Evolutionary conservation across 768 basidiomycete species (phyloP), one percentile per base, ranked within the genome.

Genomic region (Leucosporidium scottii): DNA sequence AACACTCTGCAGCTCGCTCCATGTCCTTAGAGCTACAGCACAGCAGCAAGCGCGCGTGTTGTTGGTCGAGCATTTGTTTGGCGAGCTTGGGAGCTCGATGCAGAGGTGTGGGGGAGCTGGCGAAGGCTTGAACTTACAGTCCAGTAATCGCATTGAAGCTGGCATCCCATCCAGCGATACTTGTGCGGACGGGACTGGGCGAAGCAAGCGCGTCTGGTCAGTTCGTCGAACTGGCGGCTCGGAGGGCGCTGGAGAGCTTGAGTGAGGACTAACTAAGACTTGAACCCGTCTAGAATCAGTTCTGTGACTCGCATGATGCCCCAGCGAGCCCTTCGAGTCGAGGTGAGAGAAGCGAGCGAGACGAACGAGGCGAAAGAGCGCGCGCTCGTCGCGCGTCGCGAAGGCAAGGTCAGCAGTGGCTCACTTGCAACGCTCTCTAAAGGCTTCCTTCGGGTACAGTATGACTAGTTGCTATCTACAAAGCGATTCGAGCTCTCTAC

Each of bases 241-340:
- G 53, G 3, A 6, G 7, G 23, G 25, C 54, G 17, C 28, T n/a
- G n/a, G n/a, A n/a, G n/a, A n/a, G n/a, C 53, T n/a, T 54, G n/a
- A 27, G 25, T 6, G 17, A 55, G n/a, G 27, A 55, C 39, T 49
- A 48, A 93, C 77, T 98, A 97, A 2, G 93, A 96, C 78, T 99
- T 98, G 83, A 98, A 98, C 55, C 94, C 93, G 79, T 98, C 94
- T 62, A 98, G 84, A 65, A 98, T 88, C 31, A 98, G 86, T 76
- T 98, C 94, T 77, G 94, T 91, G 72, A 96, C 93, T 72, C 92
- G 82, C 93, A 94, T 94, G 20, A 1, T 27, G 50, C 39, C 15
- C 39, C 13, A 17, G 8, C 2, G 39, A 44, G 39, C 39, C 39
- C 39, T 44, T 8, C 39, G 39, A 44, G 39, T 44, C 39, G 39